Base-by-base conservation (phyloP, 345 rosid species). In the Camelina sativa region DNA sequence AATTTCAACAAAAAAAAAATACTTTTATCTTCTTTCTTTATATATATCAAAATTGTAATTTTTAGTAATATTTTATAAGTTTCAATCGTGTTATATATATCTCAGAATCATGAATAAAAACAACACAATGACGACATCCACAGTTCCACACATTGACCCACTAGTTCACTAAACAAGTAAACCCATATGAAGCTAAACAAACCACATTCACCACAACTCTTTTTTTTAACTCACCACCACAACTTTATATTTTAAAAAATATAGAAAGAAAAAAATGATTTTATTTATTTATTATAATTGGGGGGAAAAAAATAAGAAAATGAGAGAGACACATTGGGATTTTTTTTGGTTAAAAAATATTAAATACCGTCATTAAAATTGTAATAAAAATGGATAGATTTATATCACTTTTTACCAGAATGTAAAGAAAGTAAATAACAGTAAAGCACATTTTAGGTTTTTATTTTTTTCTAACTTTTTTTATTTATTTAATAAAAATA, bases 41-140 rank as follows among this genome's bases (percentile, higher is more conserved):
- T 28, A 28, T 28, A 28, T 28, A 28, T 28, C 30, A 28, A 28
- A 3, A 28, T 38, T 38, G 41, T 10, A 4, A 37, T 9, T 38
- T 38, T 12, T 41, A 41, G 46, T 41, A 40, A 40, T 40, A 40
- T 40, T 28, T 3, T 40, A 37, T 41, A 52, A 51, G 67, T 23
- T 41, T 7, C 7, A 5, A 25, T 35, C 15, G 12, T 32, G 43
- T 13, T 15, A 7, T 65, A 11, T 65, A 47, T 20, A n/a, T n/a
- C 56, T 19, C n/a, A 57, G 48, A 59, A 35, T 6, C 37, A 58
- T 58, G 66, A 58, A 22, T 59, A 59, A 22, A 60, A 60, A 50
- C 60, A 60, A 38, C 61, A 61, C 38, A 37, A 72, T 61, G 75
- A 72, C 59, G 37, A 70, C 74, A 70, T 19, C 3, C 28, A 28